A percentile compares a stretch with the other conserved stretches of the same genome.
Evolutionary conservation across 371 early-diverging fungal genomes (phyloP).

Genomic region (Mucor circinelloides): DNA sequence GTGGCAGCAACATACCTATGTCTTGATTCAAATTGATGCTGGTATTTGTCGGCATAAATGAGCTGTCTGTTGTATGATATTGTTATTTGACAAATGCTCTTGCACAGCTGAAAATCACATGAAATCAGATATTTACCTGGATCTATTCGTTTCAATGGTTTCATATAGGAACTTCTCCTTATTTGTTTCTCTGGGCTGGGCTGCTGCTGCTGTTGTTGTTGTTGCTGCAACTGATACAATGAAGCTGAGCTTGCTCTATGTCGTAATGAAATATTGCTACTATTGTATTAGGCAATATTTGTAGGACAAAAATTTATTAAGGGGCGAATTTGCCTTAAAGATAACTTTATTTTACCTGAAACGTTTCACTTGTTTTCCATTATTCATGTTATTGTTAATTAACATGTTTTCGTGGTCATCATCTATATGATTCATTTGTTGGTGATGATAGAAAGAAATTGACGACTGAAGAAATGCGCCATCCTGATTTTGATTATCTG

Average conservation of each 20-base stretch:
- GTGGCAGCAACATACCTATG: neutral
- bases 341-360: slow-evolving; percentile 19
- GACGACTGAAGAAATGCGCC: slow-evolving; percentile 1
- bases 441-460: slow-evolving; percentile 4
- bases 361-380: slow-evolving; percentile 25
- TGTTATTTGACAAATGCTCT: slow-evolving; percentile 9
- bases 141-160: slow-evolving; percentile 9
- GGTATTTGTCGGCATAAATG: neutral
- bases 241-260: slow-evolving; percentile 23
- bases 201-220: neutral
- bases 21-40: neutral
- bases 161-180: slow-evolving; percentile 10
- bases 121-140: slow-evolving; percentile 14
- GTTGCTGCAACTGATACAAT: slow-evolving; percentile 1
- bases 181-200: neutral
- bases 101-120: slow-evolving; percentile 10
- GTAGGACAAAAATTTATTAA: neutral
- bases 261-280: slow-evolving; percentile 11
- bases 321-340: neutral
- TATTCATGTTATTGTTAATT: neutral
- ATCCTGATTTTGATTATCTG: neutral
- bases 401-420: neutral
- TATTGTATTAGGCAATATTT: neutral
- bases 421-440: neutral
- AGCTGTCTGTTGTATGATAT: slow-evolving; percentile 6